Evolutionary conservation across 768 basidiomycete species (phyloP), one percentile per base, ranked within the genome.

Genomic region (Amyloporia xantha): DNA sequence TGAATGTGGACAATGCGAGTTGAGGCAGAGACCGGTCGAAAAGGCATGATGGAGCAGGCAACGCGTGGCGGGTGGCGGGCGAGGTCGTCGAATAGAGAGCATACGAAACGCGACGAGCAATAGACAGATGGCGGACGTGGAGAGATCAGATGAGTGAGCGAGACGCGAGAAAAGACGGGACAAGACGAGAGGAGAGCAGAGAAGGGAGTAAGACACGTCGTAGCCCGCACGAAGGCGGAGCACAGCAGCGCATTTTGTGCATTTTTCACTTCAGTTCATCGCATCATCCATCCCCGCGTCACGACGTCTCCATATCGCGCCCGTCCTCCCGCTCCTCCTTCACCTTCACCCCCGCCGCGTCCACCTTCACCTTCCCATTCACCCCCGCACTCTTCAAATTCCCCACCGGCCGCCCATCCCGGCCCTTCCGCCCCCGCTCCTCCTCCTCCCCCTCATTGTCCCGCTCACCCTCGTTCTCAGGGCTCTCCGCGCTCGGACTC

Each of bases 281-380:
- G 20, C 6, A 9, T 40, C 38, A 19, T 40, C 9, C 7, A 7
- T 7, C 2, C 46, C 46, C n/a, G 12, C 44, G 44, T 24, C 23
- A 58, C 37, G 47, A 54, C 36, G 50, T 55, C 60, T 61, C 62
- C 62, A 62, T 61, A 56, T 57, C 56, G 42, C 45, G 53, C 56
- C 58, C 59, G 49, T 56, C 57, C 57, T 57, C 56, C 37, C 45
- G 53, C 56, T 59, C 59, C 51, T 56, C 57, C 62, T 62, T 62
- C 42, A 62, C 52, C 44, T 52, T 53, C 38, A 54, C 61, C 37
- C 44, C 53, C 40, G 41, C 52, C 15, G 30, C 52, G 20, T 48
- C 58, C 13, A 39, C 42, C 51, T 53, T 59, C 50, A 51, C 55
- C 51, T 55, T 52, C 51, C 56, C 56, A 49, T 55, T 54, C 25